A percentile compares a stretch with the other conserved stretches of the same genome.
Conservation (phyloP, 495 filamentous ascomycete species). For the Neurospora sublineolata region DNA sequence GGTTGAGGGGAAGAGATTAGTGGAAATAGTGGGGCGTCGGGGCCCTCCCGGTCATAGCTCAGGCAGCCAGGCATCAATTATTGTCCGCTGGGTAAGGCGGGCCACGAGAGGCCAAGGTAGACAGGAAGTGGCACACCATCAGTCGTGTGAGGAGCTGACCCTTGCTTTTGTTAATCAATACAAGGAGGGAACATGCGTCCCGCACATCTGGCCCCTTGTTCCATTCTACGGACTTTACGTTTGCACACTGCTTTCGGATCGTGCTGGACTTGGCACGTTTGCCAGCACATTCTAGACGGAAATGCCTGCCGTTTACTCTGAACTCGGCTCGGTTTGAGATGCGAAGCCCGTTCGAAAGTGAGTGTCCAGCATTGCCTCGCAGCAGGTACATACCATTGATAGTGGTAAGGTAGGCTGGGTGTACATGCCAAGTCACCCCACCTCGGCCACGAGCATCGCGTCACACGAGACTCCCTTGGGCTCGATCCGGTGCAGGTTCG, state of each 20-base stretch:
- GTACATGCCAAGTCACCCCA: background rate
- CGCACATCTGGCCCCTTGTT: background rate
- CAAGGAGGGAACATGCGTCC: background rate
- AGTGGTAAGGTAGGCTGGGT: background rate
- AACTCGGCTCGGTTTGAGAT: background rate
- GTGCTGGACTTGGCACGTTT: background rate
- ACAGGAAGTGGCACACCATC: background rate
- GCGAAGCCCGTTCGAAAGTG: background rate
- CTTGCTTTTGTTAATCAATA: background rate
- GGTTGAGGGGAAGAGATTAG: constrained; percentile 17
- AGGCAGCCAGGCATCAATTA: constrained; percentile 20
- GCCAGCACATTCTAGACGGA: background rate
- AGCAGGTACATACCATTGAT: background rate
- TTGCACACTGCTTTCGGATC: background rate
- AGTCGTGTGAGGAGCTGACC: too few species aligned
- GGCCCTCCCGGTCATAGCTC: background rate
- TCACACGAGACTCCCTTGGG: background rate
- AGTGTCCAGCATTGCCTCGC: background rate
- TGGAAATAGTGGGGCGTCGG: constrained; percentile 15
- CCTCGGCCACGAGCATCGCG: background rate
- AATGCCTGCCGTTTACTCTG: background rate
- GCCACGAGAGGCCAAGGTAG: background rate
- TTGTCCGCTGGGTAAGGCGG: background rate
- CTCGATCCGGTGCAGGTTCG: background rate
- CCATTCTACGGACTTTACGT: background rate